Conservation (phyloP, 192 early-diverging fungal species). For the Chytriomyces sp. region DNA sequence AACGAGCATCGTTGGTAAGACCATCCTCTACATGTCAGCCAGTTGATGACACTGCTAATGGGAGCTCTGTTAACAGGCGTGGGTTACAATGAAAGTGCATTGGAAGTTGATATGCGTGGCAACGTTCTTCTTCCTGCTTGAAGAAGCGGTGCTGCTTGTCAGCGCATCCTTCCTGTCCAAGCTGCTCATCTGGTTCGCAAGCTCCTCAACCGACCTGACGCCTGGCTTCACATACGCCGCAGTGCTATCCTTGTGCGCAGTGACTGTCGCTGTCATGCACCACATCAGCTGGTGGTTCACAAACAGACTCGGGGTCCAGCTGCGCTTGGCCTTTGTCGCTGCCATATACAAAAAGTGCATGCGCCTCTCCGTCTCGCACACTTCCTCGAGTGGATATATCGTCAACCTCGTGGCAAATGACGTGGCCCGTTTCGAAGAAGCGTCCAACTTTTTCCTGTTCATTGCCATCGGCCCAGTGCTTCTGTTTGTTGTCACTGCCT, state of each 20-base stretch:
- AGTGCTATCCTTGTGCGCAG: neutral
- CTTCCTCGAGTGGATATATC: slow-evolving; percentile 46
- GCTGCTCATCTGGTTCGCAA: slow-evolving; percentile 21
- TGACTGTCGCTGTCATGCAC: slow-evolving; percentile 21
- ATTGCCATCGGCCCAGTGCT: slow-evolving; percentile 36
- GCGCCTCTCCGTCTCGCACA: slow-evolving; percentile 42
- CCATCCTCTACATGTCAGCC: neutral
- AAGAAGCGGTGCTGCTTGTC: slow-evolving; percentile 11
- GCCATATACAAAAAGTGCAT: slow-evolving; percentile 45
- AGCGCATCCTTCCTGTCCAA: slow-evolving; percentile 7
- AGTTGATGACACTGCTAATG: neutral
- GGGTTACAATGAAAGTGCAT: slow-evolving; percentile 18
- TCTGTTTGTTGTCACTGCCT: slow-evolving; percentile 14
- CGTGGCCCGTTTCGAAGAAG: slow-evolving; percentile 49
- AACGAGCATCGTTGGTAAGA: slow-evolving; percentile 19
- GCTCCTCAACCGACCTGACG: neutral
- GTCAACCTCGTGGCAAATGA: slow-evolving; percentile 52
- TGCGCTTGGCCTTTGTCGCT: slow-evolving; percentile 43
- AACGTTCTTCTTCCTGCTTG: neutral
- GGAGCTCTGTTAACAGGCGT: neutral
- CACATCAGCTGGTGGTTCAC: slow-evolving; percentile 24
- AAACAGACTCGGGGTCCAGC: slow-evolving; percentile 17
- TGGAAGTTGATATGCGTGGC: neutral
- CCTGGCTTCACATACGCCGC: slow-evolving; percentile 11
- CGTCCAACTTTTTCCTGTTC: slow-evolving; percentile 33